Evolutionary conservation across 1,139 yeast genomes (phyloP).

Genomic region (Saccharomyces hybrid): DNA sequence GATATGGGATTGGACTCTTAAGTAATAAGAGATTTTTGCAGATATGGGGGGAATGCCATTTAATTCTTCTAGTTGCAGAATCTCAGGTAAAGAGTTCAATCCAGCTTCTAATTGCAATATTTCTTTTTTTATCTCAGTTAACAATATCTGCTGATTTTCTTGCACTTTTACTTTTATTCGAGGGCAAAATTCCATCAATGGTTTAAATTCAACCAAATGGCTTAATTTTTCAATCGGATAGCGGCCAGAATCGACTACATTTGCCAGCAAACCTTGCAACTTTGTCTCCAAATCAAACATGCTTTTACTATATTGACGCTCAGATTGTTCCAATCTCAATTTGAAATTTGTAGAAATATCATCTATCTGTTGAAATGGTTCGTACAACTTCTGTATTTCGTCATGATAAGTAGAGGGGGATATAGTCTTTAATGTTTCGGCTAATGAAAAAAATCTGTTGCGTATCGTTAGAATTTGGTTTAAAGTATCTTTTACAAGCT

Average conservation of each 20-base stretch:
- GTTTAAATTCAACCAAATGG: constrained; percentile 41
- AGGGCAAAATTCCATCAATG: constrained; percentile 40
- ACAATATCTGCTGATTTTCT: constrained; percentile 45
- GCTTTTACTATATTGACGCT: constrained; percentile 36
- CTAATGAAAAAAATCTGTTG: neutral
- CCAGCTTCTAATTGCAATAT: constrained; percentile 29
- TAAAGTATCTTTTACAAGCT: neutral
- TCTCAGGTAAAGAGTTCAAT: neutral
- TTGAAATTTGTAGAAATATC: constrained; percentile 8
- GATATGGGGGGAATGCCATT: constrained; percentile 44
- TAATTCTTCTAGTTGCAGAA: constrained; percentile 19
- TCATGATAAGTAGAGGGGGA: neutral
- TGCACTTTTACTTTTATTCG: constrained; percentile 46
- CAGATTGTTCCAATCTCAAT: constrained; percentile 36
- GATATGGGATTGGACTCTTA: constrained; percentile 41
- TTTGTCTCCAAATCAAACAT: constrained; percentile 40
- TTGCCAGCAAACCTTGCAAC: constrained; percentile 37
- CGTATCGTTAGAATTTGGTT: neutral
- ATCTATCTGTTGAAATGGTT: neutral
- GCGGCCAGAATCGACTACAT: constrained; percentile 34
- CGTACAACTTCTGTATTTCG: neutral
- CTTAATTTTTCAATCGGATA: constrained; percentile 44
- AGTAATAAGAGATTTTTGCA: constrained; percentile 43
- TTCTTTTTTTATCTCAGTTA: constrained; percentile 42
- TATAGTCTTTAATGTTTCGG: neutral